Conservation (phyloP, 352 stramenopile species). For the Globisporangium cylindrosporum region DNA sequence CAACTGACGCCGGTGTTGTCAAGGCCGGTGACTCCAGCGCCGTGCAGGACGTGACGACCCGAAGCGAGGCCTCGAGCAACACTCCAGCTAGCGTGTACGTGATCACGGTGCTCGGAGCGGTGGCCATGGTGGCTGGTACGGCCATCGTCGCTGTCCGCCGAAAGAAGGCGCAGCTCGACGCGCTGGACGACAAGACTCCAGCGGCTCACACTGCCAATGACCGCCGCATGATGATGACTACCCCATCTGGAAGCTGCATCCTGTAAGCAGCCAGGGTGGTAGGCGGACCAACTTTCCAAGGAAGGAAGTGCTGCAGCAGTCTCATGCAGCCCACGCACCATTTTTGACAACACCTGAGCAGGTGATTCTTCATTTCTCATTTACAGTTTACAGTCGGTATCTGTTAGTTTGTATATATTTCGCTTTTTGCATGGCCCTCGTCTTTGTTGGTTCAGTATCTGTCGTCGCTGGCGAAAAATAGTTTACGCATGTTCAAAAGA, state of each 20-base stretch:
- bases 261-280: slow-evolving; percentile 22
- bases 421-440: neutral
- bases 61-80: neutral
- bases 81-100: slow-evolving; percentile 24
- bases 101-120: slow-evolving; percentile 16
- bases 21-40: slow-evolving; percentile 1
- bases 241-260: slow-evolving; percentile 39
- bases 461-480: neutral
- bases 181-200: slow-evolving; percentile 57
- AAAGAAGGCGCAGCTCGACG: slow-evolving; percentile 58
- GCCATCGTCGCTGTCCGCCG: slow-evolving; percentile 46
- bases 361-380: slow-evolving; percentile 1
- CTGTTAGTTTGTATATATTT: neutral
- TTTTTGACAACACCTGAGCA: neutral
- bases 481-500: neutral
- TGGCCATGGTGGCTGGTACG: slow-evolving; percentile 27
- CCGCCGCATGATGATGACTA: slow-evolving; percentile 44
- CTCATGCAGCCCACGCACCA: neutral
- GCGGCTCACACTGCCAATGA: slow-evolving; percentile 19
- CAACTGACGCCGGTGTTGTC: neutral
- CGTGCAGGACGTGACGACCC: slow-evolving; percentile 14
- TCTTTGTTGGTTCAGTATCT: neutral
- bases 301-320: neutral
- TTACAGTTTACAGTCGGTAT: neutral
- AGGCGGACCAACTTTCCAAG: neutral